Conservation (phyloP, 495 filamentous ascomycete genomes). For the Aspergillus incahuasiensis region DNA sequence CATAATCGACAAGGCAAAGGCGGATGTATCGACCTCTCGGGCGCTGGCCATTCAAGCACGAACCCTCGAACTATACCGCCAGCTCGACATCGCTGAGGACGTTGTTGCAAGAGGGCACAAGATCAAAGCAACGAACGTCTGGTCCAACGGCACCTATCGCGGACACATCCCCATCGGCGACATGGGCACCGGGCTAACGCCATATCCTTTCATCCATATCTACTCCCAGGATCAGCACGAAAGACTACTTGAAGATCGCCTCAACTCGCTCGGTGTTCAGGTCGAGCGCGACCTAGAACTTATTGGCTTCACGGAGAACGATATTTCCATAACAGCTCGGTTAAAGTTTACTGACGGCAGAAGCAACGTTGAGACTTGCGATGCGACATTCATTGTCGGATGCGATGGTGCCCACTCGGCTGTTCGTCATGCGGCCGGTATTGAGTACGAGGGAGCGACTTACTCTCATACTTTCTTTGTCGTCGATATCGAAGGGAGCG, state of each 20-base stretch:
- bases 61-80: conserved; percentile 39
- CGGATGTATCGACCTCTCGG: conserved; percentile 28
- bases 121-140: conserved; percentile 33
- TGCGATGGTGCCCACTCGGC: conserved; percentile 35
- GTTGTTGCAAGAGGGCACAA: conserved; percentile 29
- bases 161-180: conserved; percentile 22
- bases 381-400: conserved; percentile 31
- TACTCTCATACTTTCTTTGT: conserved; percentile 34
- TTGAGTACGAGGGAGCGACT: conserved; percentile 29
- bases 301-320: conserved; percentile 23
- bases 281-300: conserved; percentile 30
- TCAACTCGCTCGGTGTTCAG: conserved; percentile 27
- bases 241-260: conserved; percentile 27
- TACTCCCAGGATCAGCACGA: conserved; percentile 36
- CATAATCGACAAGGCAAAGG: conserved; percentile 32
- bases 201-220: conserved; percentile 32
- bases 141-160: conserved; percentile 24
- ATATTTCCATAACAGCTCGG: conserved; percentile 23
- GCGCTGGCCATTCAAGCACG: conserved; percentile 39
- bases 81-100: conserved; percentile 33
- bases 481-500: conserved; percentile 30
- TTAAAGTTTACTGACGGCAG: conserved; percentile 6
- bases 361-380: conserved; percentile 18
- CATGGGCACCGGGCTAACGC: conserved; percentile 27
- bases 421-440: conserved; percentile 25